A percentile compares a stretch with the other conserved stretches of the same genome.
Conservation (phyloP, 2,329 filamentous ascomycete genomes). For the Claviceps sp. region DNA sequence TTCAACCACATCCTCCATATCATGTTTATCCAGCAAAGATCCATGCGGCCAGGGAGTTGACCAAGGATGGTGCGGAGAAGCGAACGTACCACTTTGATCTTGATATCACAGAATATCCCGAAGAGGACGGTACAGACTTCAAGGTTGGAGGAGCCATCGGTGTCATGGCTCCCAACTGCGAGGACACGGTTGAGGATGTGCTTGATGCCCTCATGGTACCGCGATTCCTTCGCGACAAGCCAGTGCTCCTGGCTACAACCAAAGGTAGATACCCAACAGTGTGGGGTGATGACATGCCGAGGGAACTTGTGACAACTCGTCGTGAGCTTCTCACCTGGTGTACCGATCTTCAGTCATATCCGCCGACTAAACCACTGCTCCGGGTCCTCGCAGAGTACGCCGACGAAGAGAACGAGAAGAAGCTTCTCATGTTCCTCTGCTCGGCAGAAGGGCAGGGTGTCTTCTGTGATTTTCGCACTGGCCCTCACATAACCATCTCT, state of each 20-base stretch:
- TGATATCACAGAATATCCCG: constrained; percentile 88
- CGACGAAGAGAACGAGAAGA: constrained; percentile 67
- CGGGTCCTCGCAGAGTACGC: constrained; percentile 79
- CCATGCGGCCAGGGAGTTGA: constrained; percentile 74
- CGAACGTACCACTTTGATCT: constrained; percentile 95
- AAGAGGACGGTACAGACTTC: constrained; percentile 77
- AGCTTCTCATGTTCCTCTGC: constrained; percentile 74
- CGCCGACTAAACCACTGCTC: constrained; percentile 77
- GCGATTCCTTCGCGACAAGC: constrained; percentile 70
- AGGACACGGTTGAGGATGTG: constrained; percentile 64
- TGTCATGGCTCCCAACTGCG: constrained; percentile 76
- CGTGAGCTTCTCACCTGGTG: constrained; percentile 94
- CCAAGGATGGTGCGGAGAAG: constrained; percentile 81
- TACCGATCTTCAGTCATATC: constrained; percentile 81
- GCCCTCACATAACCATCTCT: constrained; percentile 69
- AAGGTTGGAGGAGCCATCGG: constrained; percentile 94
- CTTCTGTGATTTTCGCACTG: constrained; percentile 90
- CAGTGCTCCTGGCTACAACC: constrained; percentile 63
- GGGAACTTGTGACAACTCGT: constrained; percentile 79
- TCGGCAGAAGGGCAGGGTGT: constrained; percentile 81
- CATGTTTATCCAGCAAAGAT: constrained; percentile 84
- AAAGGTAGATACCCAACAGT: constrained; percentile 91
- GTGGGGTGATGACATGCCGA: constrained; percentile 80
- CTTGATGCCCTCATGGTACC: constrained; percentile 73
- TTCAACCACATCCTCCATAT: constrained; percentile 90